Evolutionary conservation across 1,139 yeast species (phyloP).

Genomic region (Suhomyces atakaporum): DNA sequence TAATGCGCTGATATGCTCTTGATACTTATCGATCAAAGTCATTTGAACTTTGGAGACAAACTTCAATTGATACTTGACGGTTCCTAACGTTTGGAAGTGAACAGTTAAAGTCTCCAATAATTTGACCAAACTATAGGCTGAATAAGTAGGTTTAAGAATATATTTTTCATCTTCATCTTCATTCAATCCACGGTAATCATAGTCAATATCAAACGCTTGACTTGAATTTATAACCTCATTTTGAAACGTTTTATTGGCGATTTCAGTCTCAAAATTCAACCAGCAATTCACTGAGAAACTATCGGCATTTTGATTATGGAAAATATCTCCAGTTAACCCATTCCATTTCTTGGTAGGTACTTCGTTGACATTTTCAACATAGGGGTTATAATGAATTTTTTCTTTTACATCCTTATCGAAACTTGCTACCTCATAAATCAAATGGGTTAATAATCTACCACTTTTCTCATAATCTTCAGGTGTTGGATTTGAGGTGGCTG

Average conservation of each 20-base stretch:
- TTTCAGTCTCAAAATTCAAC: slow-evolving; percentile 63
- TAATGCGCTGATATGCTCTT: slow-evolving; percentile 49
- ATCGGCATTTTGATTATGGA: slow-evolving; percentile 42
- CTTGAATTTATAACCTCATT: slow-evolving; percentile 53
- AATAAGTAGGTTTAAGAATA: slow-evolving; percentile 60
- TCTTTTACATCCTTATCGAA: slow-evolving; percentile 60
- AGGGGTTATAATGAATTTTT: slow-evolving; percentile 58
- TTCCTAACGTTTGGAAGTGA: slow-evolving; percentile 57
- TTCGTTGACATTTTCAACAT: slow-evolving; percentile 28
- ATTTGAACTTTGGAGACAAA: slow-evolving; percentile 73
- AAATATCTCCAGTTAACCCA: slow-evolving; percentile 60
- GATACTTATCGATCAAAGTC: slow-evolving; percentile 60
- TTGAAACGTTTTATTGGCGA: slow-evolving; percentile 58
- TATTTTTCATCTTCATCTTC: slow-evolving; percentile 27
- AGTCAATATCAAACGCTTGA: slow-evolving; percentile 63
- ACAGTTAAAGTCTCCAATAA: slow-evolving; percentile 67
- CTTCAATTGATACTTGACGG: slow-evolving; percentile 65
- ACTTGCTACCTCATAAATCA: slow-evolving; percentile 57
- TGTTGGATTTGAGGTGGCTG: slow-evolving; percentile 12
- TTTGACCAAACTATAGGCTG: slow-evolving; percentile 62
- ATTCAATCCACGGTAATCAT: slow-evolving; percentile 51
- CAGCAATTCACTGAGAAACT: slow-evolving; percentile 47
- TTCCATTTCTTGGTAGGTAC: slow-evolving; percentile 49
- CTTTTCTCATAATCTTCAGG: slow-evolving; percentile 35
- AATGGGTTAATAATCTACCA: slow-evolving; percentile 58